Base-by-base conservation (phyloP, 768 basidiomycete species). In the Leccinum boreale region DNA sequence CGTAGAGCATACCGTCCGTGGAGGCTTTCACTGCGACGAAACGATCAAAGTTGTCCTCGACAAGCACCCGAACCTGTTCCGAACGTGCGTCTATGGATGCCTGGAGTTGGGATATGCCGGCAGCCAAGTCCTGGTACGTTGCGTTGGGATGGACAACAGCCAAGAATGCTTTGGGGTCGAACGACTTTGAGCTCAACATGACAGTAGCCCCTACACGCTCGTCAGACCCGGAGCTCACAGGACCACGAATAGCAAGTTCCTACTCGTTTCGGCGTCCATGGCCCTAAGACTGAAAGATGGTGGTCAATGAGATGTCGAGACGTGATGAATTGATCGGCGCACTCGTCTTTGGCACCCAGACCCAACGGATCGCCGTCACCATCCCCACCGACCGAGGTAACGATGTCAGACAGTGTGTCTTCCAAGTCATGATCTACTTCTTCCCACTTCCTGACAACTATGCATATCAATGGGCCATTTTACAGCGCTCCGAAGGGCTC, bases 21-120 rank as follows among this genome's bases (percentile, higher is more conserved):
- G 90, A 91, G 9, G 92, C 92, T 67, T 99, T 99, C 56, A 99
- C 96, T 3, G 92, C 91, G 17, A 98, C 96, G 67, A 98, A 99
- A 12, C 94, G 82, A 74, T 98, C 95, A 73, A 98, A 98, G 72
- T 98, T 97, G 65, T 98, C 94, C 70, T 98, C 95, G 10, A 99
- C 97, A 31, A 99, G 80, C 21, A 95, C 85, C 42, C 94, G 81
- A 56, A 98, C 87, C n/a, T 95, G 97, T 63, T 95, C 92, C 1
- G 94, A 95, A 46, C 95, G 85, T 2, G 89, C 82, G 66, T 98
- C 95, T 57, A 98, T 87, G 12, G 92, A 89, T 8, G 83, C 75
- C 61, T 85, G 83, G 7, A 98, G 79, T 59, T 87, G 84, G 0
- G 81, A 70, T 26, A 93, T 88, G 3, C 95, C 96, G 12, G 80